Percentiles rank a stretch among this genome's conserved stretches.
phyloP scores from a whole-genome alignment of 2,329 filamentous ascomycete species.

The Balansia obtecta region DNA sequence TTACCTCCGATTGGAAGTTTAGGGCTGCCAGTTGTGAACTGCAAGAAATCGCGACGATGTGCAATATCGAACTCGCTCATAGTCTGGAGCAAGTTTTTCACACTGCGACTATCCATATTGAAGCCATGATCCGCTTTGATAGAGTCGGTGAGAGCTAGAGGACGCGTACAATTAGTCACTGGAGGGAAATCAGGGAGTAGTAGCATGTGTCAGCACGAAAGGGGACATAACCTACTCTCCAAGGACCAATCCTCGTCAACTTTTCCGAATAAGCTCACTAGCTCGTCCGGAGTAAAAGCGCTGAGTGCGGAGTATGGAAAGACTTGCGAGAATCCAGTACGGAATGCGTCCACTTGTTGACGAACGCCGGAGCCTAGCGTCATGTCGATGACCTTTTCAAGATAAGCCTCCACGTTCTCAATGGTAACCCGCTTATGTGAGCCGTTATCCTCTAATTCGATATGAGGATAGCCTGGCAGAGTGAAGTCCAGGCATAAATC shows the following conservation, averaged over 20 bases:
- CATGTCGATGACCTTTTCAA: slow-evolving; percentile 83
- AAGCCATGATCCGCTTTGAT: slow-evolving; percentile 98
- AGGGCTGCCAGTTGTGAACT: slow-evolving; percentile 95
- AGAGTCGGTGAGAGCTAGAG: slow-evolving; percentile 79
- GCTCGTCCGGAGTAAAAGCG: slow-evolving; percentile 88
- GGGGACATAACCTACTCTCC: slow-evolving; percentile 56
- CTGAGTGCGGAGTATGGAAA: slow-evolving; percentile 89
- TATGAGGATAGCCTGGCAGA: slow-evolving; percentile 75
- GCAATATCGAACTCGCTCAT: slow-evolving; percentile 75
- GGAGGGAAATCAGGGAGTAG: not conserved
- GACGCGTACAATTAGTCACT: not conserved
- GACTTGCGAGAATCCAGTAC: slow-evolving; percentile 81
- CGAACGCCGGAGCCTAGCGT: slow-evolving; percentile 83
- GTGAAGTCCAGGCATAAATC: slow-evolving; percentile 92
- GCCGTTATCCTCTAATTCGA: slow-evolving; percentile 70
- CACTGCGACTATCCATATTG: slow-evolving; percentile 95
- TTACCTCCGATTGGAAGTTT: slow-evolving; percentile 95
- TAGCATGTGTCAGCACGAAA: not conserved
- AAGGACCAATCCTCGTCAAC: slow-evolving; percentile 95
- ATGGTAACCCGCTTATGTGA: slow-evolving; percentile 67
- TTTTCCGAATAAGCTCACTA: slow-evolving; percentile 87
- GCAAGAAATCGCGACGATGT: slow-evolving; percentile 83
- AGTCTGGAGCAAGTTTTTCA: slow-evolving; percentile 81
- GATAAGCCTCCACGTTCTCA: slow-evolving; percentile 79
- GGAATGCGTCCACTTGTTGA: slow-evolving; percentile 83